Conservation (phyloP, 2,329 filamentous ascomycete species). For the Diaporthe destruens region DNA sequence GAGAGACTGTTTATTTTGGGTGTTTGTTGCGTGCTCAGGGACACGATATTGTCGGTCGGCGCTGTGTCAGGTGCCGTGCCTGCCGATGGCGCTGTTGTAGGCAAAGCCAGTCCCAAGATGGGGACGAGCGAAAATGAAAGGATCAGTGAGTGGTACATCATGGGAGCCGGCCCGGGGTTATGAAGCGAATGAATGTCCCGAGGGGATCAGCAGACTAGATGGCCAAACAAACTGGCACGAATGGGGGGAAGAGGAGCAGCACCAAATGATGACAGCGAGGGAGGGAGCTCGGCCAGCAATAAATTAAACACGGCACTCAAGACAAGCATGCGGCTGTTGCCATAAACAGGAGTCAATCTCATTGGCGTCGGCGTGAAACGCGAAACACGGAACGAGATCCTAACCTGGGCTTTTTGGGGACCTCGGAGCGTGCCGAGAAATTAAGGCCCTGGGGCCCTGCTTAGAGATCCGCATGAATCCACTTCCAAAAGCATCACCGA, state of each 20-base stretch:
- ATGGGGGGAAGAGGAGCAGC: conserved; percentile 20
- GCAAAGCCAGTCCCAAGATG: conserved; percentile 34
- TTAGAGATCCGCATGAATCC: conserved; percentile 35
- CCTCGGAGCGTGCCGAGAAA: conserved; percentile 40
- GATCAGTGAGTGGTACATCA: conserved; percentile 38
- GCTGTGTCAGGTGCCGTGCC: background rate
- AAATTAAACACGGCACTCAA: conserved; percentile 31
- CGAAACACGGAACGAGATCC: conserved; percentile 30
- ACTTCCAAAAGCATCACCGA: conserved; percentile 11
- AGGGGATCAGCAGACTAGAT: conserved; percentile 39
- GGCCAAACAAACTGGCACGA: conserved; percentile 24
- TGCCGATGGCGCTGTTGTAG: conserved; percentile 11
- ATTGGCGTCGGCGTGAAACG: conserved; percentile 38
- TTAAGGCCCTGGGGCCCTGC: conserved; percentile 41
- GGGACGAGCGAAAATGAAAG: conserved; percentile 31
- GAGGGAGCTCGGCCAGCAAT: conserved; percentile 17
- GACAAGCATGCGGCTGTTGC: conserved; percentile 20
- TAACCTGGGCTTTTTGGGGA: conserved; percentile 21
- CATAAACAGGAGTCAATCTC: conserved; percentile 22
- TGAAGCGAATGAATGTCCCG: conserved; percentile 35
- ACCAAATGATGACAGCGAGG: conserved; percentile 1
- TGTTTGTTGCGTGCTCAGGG: background rate
- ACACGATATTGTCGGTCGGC: conserved; percentile 4
- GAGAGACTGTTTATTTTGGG: conserved; percentile 12
- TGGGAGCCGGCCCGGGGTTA: conserved; percentile 39